Conservation (phyloP, 2,329 filamentous ascomycete species). For the Epicoccum nigrum region DNA sequence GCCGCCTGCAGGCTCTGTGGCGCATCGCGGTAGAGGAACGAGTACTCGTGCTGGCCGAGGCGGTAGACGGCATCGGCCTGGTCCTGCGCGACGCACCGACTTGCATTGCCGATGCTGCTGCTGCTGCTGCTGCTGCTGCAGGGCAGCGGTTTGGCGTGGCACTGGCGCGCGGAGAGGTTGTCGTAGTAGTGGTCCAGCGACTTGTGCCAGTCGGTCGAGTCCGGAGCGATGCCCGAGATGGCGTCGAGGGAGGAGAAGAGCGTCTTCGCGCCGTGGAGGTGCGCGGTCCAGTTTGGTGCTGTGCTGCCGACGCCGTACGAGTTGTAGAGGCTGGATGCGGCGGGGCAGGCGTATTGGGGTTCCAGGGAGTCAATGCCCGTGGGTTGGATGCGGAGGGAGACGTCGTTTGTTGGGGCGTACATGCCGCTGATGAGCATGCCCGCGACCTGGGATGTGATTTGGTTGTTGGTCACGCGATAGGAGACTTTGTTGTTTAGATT, state of each 20-base stretch:
- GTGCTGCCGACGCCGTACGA: slow-evolving; percentile 55
- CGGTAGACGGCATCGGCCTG: slow-evolving; percentile 75
- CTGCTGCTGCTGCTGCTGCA: slow-evolving; percentile 64
- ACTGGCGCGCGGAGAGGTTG: slow-evolving; percentile 79
- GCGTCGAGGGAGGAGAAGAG: slow-evolving; percentile 68
- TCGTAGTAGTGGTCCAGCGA: slow-evolving; percentile 85
- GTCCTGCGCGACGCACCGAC: slow-evolving; percentile 65
- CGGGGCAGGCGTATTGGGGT: slow-evolving; percentile 71
- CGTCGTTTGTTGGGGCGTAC: slow-evolving; percentile 40
- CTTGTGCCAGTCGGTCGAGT: slow-evolving; percentile 68
- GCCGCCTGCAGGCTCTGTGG: slow-evolving; percentile 67
- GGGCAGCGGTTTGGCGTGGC: slow-evolving; percentile 74
- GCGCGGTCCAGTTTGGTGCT: slow-evolving; percentile 63
- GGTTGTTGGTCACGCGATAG: slow-evolving; percentile 80
- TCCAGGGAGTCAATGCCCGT: slow-evolving; percentile 73
- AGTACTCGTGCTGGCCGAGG: slow-evolving; percentile 81
- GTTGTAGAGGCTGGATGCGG: slow-evolving; percentile 54
- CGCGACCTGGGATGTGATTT: slow-evolving; percentile 81
- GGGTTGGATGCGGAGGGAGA: slow-evolving; percentile 56
- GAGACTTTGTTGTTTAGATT: slow-evolving; percentile 53
- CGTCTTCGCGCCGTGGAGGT: slow-evolving; percentile 62
- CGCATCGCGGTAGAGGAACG: slow-evolving; percentile 74
- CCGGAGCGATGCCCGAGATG: slow-evolving; percentile 68
- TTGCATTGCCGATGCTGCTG: slow-evolving; percentile 59
- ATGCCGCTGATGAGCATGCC: slow-evolving; percentile 76